Evolutionary conservation across 768 basidiomycete genomes (phyloP), one percentile per base, ranked within the genome.

Genomic region (Brasilioporus rufonigricans): DNA sequence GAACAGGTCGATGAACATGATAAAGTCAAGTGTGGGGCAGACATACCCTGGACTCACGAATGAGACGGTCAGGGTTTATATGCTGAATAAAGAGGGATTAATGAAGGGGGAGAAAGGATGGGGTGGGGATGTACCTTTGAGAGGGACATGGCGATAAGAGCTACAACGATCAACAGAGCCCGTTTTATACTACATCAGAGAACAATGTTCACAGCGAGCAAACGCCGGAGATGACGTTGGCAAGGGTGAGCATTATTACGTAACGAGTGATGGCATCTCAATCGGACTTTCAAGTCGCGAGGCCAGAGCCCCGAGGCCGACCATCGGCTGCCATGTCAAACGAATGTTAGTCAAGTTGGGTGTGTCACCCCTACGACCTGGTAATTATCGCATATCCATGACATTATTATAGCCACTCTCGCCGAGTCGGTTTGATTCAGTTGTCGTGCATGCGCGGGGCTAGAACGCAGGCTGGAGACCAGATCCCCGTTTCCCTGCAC

Each of bases 21-120:
- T 26, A 38, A n/a, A 5, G 12, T 11, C 5, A 27, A 27, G 19
- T 6, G 12, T 18, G 48, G 49, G 5, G 48, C 51, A 66, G 7
- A 46, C 51, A 65, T 43, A 82, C 87, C 67, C 76, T 77, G 21
- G 86, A 71, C 36, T 81, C 73, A 60, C 76, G 76, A 39, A 93
- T 73, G 67, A 93, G 78, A 47, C 74, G 72, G 52, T 87, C 86
- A 1, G 89, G 71, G 69, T 90, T 82, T 63, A 92, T 74, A 60
- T 85, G 86, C 86, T 87, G 58, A 26, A 29, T 38, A 48, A 50
- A 14, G 11, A 2, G 44, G 1, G 32, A 50, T 50, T 31, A 58
- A 41, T 3, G 5, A 36, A n/a, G 27, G 24, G 48, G 13, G 29
- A 52, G 55, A 29, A 48, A 21, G 6, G 24, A 35, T n/a, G 43